Evolutionary conservation across 2,329 filamentous ascomycete species (phyloP).

Genomic region (Fusarium luffae): DNA sequence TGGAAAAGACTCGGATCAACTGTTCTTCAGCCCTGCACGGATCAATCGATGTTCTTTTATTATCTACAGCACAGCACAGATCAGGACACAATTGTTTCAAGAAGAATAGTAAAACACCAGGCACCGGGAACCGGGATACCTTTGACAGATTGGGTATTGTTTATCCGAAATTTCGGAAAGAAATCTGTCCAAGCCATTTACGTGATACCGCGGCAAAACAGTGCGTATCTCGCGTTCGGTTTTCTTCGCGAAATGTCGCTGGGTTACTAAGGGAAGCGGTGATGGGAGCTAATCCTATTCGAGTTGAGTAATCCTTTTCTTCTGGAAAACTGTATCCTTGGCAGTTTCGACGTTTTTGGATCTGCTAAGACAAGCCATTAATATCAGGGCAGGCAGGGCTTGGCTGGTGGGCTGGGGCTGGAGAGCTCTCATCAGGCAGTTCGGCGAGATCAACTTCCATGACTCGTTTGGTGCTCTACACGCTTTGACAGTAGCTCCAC

Average conservation of each 20-base stretch:
- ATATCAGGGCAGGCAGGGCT: neutral
- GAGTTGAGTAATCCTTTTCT: neutral
- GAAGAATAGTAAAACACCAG: neutral
- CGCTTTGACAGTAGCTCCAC: neutral
- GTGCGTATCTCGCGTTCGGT: neutral
- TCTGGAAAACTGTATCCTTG: neutral
- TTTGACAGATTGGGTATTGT: neutral
- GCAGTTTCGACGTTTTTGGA: neutral
- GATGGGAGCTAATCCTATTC: neutral
- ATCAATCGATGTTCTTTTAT: neutral
- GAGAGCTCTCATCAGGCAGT: neutral
- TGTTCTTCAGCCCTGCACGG: neutral
- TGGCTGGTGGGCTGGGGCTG: neutral
- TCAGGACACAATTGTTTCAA: neutral
- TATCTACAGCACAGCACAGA: neutral
- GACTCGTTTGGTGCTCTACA: neutral
- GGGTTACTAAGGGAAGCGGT: neutral
- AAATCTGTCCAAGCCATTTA: neutral
- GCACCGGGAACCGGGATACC: neutral
- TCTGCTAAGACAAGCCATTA: neutral
- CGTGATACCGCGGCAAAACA: neutral
- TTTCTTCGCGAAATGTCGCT: neutral
- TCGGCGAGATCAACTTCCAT: neutral
- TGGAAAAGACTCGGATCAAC: neutral
- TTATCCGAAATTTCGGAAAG: neutral